phyloP scores from a whole-genome alignment of 768 basidiomycete species.

The Amyloporia xantha region DNA sequence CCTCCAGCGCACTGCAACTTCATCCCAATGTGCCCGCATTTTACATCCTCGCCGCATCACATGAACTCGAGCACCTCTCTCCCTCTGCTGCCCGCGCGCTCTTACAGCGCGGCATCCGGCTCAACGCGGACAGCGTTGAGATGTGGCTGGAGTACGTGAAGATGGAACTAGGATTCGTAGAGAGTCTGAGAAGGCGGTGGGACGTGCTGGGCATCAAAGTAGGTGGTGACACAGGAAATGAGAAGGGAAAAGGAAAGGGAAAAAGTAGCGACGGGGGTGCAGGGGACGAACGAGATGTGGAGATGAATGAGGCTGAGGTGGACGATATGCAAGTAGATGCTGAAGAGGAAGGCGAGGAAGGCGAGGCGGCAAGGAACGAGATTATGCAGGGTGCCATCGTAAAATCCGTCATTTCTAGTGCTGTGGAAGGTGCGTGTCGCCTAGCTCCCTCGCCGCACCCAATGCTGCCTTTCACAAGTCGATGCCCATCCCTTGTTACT shows the following conservation, averaged over 20 bases:
- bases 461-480: neutral
- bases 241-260: conserved; percentile 25
- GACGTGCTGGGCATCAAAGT: conserved; percentile 60
- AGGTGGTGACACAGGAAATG: conserved; percentile 25
- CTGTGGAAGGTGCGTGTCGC: conserved; percentile 54
- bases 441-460: neutral
- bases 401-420: conserved; percentile 67
- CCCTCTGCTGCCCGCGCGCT: conserved; percentile 77
- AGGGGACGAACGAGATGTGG: conserved; percentile 13
- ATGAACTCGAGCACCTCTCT: conserved; percentile 70
- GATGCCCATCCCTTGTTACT: neutral
- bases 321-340: conserved; percentile 7
- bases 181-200: conserved; percentile 76
- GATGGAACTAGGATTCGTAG: conserved; percentile 85
- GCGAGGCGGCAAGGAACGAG: conserved; percentile 50
- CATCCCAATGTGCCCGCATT: conserved; percentile 74
- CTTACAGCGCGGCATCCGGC: conserved; percentile 77
- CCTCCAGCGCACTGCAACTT: conserved; percentile 70
- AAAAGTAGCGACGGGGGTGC: conserved; percentile 18
- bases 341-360: conserved; percentile 29
- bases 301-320: conserved; percentile 14
- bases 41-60: conserved; percentile 79
- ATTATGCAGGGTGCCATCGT: conserved; percentile 80
- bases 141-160: conserved; percentile 89
- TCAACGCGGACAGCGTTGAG: conserved; percentile 64